Evolutionary conservation across 2,329 filamentous ascomycete species (phyloP).

Genomic region (Arthrobotrys megalospora): DNA sequence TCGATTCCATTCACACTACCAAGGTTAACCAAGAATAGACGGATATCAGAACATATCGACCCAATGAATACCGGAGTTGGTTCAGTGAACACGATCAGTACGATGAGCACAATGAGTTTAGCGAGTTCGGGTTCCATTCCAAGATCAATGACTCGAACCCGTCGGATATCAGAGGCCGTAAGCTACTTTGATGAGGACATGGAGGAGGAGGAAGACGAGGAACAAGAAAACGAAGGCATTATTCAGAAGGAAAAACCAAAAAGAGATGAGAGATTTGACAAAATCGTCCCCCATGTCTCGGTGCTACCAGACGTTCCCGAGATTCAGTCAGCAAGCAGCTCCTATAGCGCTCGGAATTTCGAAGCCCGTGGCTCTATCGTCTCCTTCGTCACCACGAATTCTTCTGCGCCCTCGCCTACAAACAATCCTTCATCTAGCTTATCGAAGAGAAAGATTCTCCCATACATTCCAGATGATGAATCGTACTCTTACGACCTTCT

Average conservation of each 20-base stretch:
- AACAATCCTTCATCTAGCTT: conserved; percentile 6
- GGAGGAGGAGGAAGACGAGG: conserved; percentile 26
- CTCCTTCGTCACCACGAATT: conserved; percentile 51
- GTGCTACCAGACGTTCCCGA: conserved; percentile 36
- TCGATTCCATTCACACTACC: conserved; percentile 47
- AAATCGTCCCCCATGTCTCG: conserved; percentile 37
- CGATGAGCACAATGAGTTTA: conserved; percentile 9
- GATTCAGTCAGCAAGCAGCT: conserved; percentile 38
- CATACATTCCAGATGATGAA: conserved; percentile 57
- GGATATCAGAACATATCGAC: conserved; percentile 55
- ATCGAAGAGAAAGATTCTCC: conserved; percentile 40
- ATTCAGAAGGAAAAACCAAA: conserved; percentile 27
- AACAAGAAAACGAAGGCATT: conserved; percentile 8
- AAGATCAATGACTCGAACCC: conserved; percentile 18
- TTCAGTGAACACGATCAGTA: not conserved
- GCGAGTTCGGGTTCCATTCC: conserved; percentile 21
- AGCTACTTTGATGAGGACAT: conserved; percentile 27
- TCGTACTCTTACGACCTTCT: conserved; percentile 59
- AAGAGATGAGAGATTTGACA: conserved; percentile 28
- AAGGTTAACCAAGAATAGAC: conserved; percentile 36
- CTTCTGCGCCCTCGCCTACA: conserved; percentile 39
- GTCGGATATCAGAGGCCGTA: conserved; percentile 32
- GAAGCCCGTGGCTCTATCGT: conserved; percentile 38
- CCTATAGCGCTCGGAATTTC: conserved; percentile 36
- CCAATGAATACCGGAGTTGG: conserved; percentile 29